Evolutionary conservation across 2,329 filamentous ascomycete genomes (phyloP).

Genomic region (Penicillium hesseltinei): DNA sequence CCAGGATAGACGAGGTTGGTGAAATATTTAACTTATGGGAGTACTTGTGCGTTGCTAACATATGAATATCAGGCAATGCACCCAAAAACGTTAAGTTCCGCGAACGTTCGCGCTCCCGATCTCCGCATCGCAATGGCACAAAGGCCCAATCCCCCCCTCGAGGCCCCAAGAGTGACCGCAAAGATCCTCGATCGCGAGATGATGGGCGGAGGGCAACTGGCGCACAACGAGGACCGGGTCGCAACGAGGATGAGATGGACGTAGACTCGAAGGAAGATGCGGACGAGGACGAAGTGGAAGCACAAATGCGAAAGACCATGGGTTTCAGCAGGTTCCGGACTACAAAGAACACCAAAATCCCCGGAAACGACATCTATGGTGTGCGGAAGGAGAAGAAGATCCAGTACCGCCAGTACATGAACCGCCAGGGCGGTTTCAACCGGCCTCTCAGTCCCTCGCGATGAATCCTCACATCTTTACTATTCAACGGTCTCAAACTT

Average conservation of each 20-base stretch:
- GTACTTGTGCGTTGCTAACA: neutral
- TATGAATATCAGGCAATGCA: constrained; percentile 23
- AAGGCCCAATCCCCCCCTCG: constrained; percentile 37
- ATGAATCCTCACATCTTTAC: constrained; percentile 20
- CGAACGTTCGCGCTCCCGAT: constrained; percentile 37
- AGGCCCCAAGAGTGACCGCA: constrained; percentile 34
- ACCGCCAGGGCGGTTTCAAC: constrained; percentile 51
- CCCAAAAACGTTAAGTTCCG: constrained; percentile 36
- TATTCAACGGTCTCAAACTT: constrained; percentile 7
- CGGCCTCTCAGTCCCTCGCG: constrained; percentile 49
- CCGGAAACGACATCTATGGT: constrained; percentile 78
- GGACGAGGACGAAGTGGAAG: constrained; percentile 65
- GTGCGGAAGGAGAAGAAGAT: constrained; percentile 92
- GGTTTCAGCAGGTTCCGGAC: constrained; percentile 82
- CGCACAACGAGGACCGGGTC: constrained; percentile 15
- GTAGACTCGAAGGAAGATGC: constrained; percentile 48
- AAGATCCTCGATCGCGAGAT: constrained; percentile 25
- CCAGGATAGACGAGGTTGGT: constrained; percentile 41
- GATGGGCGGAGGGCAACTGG: constrained; percentile 28
- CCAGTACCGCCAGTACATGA: constrained; percentile 95
- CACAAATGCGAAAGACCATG: constrained; percentile 80
- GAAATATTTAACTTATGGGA: neutral
- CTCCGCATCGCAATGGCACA: constrained; percentile 37
- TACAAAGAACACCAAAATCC: constrained; percentile 85
- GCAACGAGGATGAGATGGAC: constrained; percentile 37